Base-by-base conservation (phyloP, 2,329 filamentous ascomycete species). In the Phoma sp. region DNA sequence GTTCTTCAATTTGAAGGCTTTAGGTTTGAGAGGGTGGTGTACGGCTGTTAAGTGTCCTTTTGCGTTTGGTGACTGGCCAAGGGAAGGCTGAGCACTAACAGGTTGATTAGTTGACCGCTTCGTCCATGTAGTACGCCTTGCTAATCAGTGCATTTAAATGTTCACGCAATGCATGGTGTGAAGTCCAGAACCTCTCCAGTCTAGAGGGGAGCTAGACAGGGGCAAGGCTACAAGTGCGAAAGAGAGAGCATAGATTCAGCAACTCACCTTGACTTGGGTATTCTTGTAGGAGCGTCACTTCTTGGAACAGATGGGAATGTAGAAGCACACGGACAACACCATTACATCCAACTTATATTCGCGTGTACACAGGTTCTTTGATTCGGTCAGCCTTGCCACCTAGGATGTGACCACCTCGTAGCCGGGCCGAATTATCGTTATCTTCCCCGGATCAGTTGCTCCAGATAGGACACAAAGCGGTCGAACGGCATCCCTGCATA, bases 361-460 rank as follows among this genome's bases (percentile, higher is more conserved):
- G 35, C 15, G n/a, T 15, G 21, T 35, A 24, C 33, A 22, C 22
- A 50, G n/a, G 3, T 35, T 51, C 51, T 61, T 56, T 58, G 55
- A 58, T 51, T 52, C 54, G 50, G 32, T 37, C 53, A 48, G 48
- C 53, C 43, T 43, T 51, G 36, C 57, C 53, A 57, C 62, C 39
- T 51, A 60, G 38, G 58, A 50, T n/a, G 32, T 43, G 43, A 41
- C 31, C n/a, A 41, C 31, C n/a, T 36, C 45, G 38, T 21, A 55
- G 41, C 29, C 41, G 45, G 39, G 48, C 63, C 59, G 57, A 64
- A 40, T 44, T 39, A 35, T 41, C 61, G 53, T 60, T 53, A 55
- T 62, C 55, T 51, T 51, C 62, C 64, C 68, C 63, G 60, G 66
- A 65, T 67, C 64, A 69, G 66, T 62, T 64, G 61, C 46, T 55